phyloP scores from a whole-genome alignment of 106 monocot genomes.

The Narthecium ossifragum region DNA sequence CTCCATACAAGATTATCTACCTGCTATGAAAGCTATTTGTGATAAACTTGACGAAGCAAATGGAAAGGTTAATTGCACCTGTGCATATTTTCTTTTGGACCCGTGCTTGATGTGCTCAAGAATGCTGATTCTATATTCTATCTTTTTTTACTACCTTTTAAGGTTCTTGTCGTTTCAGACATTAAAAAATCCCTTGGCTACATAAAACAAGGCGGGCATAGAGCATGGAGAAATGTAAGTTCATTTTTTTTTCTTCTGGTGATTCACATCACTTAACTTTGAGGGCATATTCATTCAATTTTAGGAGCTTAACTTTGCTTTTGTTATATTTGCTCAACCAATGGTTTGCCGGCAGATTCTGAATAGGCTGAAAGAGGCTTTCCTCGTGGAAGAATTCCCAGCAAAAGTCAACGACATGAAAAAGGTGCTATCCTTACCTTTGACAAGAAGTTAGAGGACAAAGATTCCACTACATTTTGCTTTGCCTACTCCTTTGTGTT shows the following conservation, averaged over 20 bases:
- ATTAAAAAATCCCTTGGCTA: slow-evolving; percentile 56
- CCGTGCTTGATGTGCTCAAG: neutral
- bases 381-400: slow-evolving; percentile 49
- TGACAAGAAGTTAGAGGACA: neutral
- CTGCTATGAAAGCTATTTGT: slow-evolving; percentile 73
- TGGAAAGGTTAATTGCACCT: slow-evolving; percentile 47
- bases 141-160: slow-evolving; percentile 6
- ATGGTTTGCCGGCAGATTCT: slow-evolving; percentile 39
- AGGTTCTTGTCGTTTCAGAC: slow-evolving; percentile 59
- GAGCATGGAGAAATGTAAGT: slow-evolving; percentile 75
- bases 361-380: slow-evolving; percentile 46
- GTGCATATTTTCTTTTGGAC: neutral
- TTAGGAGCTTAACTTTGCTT: too few relatives aligned
- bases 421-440: neutral
- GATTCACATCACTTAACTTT: too few relatives aligned
- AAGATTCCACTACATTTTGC: neutral
- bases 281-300: too few relatives aligned
- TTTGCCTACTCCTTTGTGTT: too few relatives aligned
- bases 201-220: slow-evolving; percentile 39
- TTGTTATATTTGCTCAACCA: too few relatives aligned
- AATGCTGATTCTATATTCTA: slow-evolving; percentile 5
- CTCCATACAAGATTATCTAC: slow-evolving; percentile 43
- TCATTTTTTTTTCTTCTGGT: too few relatives aligned
- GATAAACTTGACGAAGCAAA: slow-evolving; percentile 52
- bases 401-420: slow-evolving; percentile 44